Percentiles rank a stretch among this genome's conserved stretches.
These are phyloP conservation scores for Dillenia turbinata DNA, from an alignment of 164 flowering plant genomes.

Conservation along the genomic window DNA sequence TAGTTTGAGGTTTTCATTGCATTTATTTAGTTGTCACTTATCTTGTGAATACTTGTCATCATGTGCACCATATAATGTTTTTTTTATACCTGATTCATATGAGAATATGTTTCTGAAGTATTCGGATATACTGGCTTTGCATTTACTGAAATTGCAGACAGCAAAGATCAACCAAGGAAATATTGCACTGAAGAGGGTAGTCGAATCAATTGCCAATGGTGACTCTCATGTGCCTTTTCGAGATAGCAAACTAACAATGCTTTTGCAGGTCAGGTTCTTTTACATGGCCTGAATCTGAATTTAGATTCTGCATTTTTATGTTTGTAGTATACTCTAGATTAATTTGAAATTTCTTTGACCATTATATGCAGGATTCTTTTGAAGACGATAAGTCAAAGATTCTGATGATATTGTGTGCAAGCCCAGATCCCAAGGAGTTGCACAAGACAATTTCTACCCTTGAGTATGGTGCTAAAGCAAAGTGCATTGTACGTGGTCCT, in stretches of 20 bases:
- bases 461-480: constrained; percentile 99
- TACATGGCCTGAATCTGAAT: neutral
- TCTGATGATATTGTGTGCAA: constrained; percentile 88
- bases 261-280: constrained; percentile 63
- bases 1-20: too few species aligned
- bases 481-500: constrained; percentile 91
- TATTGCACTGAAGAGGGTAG: constrained; percentile 89
- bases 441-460: constrained; percentile 88
- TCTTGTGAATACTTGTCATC: neutral
- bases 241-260: constrained; percentile 97
- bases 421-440: constrained; percentile 94
- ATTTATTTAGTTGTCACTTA: too few species aligned
- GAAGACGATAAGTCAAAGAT: constrained; percentile 96
- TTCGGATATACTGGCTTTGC: neutral
- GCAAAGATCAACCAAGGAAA: constrained; percentile 97
- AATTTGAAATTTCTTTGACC: neutral
- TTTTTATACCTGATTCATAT: neutral
- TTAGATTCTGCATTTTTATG: neutral
- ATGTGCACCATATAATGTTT: neutral
- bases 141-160: constrained; percentile 49
- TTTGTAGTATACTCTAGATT: neutral
- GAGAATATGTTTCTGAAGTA: too few species aligned
- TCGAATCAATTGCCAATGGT: constrained; percentile 97
- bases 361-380: constrained; percentile 69
- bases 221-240: constrained; percentile 97